Base-by-base conservation (phyloP, 352 stramenopile genomes). In the Globisporangium yorkense region DNA sequence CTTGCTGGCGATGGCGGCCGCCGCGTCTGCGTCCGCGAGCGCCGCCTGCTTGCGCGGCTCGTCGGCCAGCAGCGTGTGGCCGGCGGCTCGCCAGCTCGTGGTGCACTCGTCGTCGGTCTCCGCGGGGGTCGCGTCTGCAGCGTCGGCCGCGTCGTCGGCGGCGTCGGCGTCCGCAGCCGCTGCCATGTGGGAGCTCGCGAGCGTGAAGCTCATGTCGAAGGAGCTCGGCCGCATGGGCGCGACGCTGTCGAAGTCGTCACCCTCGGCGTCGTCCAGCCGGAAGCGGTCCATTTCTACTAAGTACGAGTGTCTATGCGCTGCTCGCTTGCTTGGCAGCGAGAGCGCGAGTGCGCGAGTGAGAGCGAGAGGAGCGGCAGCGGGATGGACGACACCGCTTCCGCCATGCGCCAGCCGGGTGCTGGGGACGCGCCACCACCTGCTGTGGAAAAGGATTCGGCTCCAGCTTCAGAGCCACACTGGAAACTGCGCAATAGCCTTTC, bases 141-240 rank as follows among this genome's bases (percentile, higher is more conserved):
- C 35, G 18, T 13, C n/a, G 33, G 7, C 57, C 37, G 46, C n/a
- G 33, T 72, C 51, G 46, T 57, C 43, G n/a, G 63, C 63, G 54
- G 74, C 64, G 24, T 61, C 59, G 13, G 47, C 35, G 3, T 21
- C 62, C 9, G 56, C 56, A 0, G 71, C 55, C 29, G 56, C 57
- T 33, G 60, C 59, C 43, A 71, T 53, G 51, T 71, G 67, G 63
- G 86, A 74, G 67, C 68, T 72, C 57, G 75, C 76, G 9, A 91
- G 78, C 35, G 79, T 90, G 70, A 92, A 92, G 62, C 80, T 90
- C 78, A 90, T 88, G 75, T 94, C 83, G 64, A 94, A 94, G 33
- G 83, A 93, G 62, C 85, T 92, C n/a, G 85, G 72, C 4, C 85
- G 85, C 72, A 92, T 86, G 50, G 85, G 85, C 71, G 92, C 85